Evolutionary conservation across 257 asterid genomes (phyloP).

Genomic region (Plantago elongata): DNA sequence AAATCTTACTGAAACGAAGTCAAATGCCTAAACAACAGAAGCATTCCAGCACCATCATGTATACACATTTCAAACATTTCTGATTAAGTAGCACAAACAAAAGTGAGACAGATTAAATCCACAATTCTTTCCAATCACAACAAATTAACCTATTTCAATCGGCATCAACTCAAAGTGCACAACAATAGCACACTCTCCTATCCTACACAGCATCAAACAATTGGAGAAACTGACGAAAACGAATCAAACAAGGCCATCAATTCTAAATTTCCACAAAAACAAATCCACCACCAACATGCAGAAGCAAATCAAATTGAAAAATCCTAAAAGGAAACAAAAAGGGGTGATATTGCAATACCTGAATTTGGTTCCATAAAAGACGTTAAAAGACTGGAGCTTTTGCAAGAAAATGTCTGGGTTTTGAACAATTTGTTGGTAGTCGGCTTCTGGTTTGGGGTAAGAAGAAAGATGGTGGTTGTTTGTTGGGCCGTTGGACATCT

Average conservation of each 20-base stretch:
- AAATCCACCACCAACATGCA: slow-evolving; percentile 27
- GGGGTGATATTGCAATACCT: slow-evolving; percentile 19
- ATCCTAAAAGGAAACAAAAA: neutral
- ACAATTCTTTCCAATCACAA: neutral
- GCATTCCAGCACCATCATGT: no score
- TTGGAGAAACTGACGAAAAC: neutral
- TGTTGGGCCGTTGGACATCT: slow-evolving; percentile 56
- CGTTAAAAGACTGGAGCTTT: slow-evolving; percentile 64
- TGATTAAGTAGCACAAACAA: neutral
- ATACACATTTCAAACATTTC: no score
- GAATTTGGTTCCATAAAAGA: slow-evolving; percentile 43
- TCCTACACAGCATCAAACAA: no score
- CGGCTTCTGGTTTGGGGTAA: slow-evolving; percentile 85
- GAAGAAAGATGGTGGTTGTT: slow-evolving; percentile 24
- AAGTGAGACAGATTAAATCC: neutral
- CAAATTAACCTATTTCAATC: neutral
- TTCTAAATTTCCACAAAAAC: neutral
- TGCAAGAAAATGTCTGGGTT: slow-evolving; percentile 59
- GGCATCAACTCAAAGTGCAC: neutral
- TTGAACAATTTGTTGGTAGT: slow-evolving; percentile 61
- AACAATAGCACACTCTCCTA: no score
- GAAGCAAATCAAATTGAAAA: slow-evolving; percentile 11
- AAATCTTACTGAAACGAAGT: neutral
- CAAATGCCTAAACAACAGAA: no score
- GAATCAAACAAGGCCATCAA: neutral